A percentile compares a stretch with the other conserved stretches of the same genome.
phyloP scores from a whole-genome alignment of 208 protist genomes.

The Strigomonas galati region DNA sequence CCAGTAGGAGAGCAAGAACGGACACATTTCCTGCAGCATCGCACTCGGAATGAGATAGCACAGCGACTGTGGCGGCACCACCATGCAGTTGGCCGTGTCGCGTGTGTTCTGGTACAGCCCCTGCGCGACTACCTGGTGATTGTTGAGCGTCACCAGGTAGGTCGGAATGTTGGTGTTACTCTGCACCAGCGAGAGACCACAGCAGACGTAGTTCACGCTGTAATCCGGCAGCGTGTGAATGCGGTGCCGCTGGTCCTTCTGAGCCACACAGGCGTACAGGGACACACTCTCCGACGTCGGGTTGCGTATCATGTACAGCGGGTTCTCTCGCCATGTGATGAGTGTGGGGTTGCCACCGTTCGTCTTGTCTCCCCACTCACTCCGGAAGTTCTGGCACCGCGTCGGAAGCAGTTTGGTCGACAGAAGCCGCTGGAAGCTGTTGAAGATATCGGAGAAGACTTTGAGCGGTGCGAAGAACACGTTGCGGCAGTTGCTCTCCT shows the following conservation, averaged over 20 bases:
- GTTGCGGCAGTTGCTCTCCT: slow-evolving; percentile 18
- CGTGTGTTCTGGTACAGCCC: slow-evolving; percentile 51
- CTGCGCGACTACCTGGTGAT: slow-evolving; percentile 62
- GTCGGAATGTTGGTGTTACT: slow-evolving; percentile 45
- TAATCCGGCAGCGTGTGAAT: slow-evolving; percentile 59
- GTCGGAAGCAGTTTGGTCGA: neutral
- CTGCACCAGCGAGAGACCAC: slow-evolving; percentile 44
- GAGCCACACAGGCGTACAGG: slow-evolving; percentile 58
- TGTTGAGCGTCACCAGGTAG: slow-evolving; percentile 78
- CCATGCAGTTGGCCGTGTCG: slow-evolving; percentile 64
- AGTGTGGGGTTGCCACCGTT: slow-evolving; percentile 16
- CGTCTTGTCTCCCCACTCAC: slow-evolving; percentile 13
- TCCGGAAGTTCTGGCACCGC: slow-evolving; percentile 2
- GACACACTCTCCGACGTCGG: slow-evolving; percentile 33
- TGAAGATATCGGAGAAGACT: slow-evolving; percentile 42
- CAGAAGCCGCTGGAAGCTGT: slow-evolving; percentile 32
- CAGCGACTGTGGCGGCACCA: slow-evolving; percentile 58
- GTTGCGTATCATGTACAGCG: slow-evolving; percentile 15
- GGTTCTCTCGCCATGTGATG: slow-evolving; percentile 19
- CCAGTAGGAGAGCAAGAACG: slow-evolving; percentile 82
- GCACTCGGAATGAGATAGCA: slow-evolving; percentile 75
- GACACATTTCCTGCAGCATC: slow-evolving; percentile 58
- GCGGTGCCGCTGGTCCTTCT: slow-evolving; percentile 74
- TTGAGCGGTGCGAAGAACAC: slow-evolving; percentile 45
- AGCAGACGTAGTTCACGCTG: slow-evolving; percentile 66